Evolutionary conservation across 108 stramenopile species (phyloP).

Genomic region (Parmales sp.): DNA sequence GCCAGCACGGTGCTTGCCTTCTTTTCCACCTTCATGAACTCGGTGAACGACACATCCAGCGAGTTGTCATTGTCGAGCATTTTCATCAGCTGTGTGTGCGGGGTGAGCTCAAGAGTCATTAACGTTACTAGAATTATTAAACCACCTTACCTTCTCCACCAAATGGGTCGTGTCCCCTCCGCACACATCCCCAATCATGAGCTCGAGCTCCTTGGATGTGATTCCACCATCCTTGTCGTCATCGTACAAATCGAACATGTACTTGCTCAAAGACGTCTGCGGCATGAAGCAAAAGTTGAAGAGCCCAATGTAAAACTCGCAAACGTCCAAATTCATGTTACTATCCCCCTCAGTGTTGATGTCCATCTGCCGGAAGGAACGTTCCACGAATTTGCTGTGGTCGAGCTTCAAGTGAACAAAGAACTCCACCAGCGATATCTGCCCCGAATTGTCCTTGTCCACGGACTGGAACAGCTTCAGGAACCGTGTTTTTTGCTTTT

Average conservation of each 20-base stretch:
- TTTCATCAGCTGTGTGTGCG: conserved; percentile 2
- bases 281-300: conserved; percentile 8
- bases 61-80: not conserved
- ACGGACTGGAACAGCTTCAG: not conserved
- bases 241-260: conserved; percentile 2
- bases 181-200: not conserved
- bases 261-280: not conserved
- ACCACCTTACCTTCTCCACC: too few relatives aligned
- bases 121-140: too few relatives aligned
- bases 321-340: not conserved
- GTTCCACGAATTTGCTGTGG: not conserved
- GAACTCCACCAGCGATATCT: not conserved
- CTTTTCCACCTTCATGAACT: conserved; percentile 10
- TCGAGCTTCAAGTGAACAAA: not conserved
- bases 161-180: not conserved
- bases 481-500: not conserved
- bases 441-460: conserved; percentile 1
- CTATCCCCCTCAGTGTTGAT: not conserved
- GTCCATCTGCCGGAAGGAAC: conserved; percentile 1
- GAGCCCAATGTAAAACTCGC: conserved; percentile 4
- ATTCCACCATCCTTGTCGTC: not conserved
- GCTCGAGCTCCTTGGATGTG: not conserved
- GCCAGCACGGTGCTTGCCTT: not conserved
- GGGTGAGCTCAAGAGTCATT: too few relatives aligned
- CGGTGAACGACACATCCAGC: not conserved